Evolutionary conservation across 2,329 filamentous ascomycete species (phyloP), one percentile per base, ranked within the genome.

Genomic region (Colletotrichum limetticola): DNA sequence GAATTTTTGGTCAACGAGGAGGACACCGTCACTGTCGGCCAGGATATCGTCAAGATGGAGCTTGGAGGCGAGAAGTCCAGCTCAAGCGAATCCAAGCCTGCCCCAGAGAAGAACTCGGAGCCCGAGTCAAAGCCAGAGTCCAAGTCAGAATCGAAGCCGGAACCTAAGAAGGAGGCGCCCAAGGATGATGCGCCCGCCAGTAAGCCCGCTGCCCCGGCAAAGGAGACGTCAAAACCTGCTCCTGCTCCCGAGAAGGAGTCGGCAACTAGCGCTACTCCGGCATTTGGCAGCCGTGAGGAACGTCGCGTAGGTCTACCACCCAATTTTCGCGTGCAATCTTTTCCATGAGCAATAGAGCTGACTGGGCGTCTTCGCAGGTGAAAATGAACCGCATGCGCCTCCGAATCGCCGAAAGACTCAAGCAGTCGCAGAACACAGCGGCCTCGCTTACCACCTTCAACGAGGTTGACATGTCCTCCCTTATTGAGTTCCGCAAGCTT

Each of bases 341-440:
- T 56, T 75, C 22, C 35, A 7, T 24, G 26, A n/a, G 11, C n/a
- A 42, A 4, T 24, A 16, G 26, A 37, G 55, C 53, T 69, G 14
- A 64, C 14, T 3, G 6, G 4, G 28, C 4, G 9, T 55, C 16
- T 65, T 28, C 24, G 22, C 52, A 97, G 94, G 95, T 98, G 80
- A 99, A 99, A 90, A 99, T 99, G 97, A 98, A 98, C 88, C 95
- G 97, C 76, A 99, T 99, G 97, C 95, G 97, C 76, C 91, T 98
- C 74, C 93, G 97, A 75, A 99, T 98, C 78, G 95, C 97, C 63
- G 97, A 99, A 87, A 95, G 97, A 78, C 90, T 99, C 76, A 99
- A 99, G 91, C 97, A 99, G 83, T 98, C 97, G 24, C 97, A 99
- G 83, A 99, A 99, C 86, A 98, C 97, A 1, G 96, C 97, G 63